Base-by-base conservation (phyloP, 331 rosid genomes). In the Malus hybrid region DNA sequence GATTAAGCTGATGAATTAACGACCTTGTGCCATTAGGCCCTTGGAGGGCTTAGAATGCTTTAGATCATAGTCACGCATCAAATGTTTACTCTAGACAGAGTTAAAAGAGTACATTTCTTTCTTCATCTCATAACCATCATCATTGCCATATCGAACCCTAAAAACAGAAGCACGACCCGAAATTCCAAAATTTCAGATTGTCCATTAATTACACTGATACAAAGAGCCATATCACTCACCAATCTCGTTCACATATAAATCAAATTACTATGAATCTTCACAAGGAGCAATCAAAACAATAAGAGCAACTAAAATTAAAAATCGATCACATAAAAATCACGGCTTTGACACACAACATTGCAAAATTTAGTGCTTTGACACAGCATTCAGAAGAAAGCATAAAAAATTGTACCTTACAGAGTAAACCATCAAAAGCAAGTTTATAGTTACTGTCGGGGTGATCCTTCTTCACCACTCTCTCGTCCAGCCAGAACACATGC, bases 401-500 rank as follows among this genome's bases (percentile, higher is more conserved):
- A 27, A 0, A 73, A 16, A 22, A 20, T 1, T 70, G 70, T 67
- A 93, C 97, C 98, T 91, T 90, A 78, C 87, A 91, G 76, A 93
- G 90, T 75, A 93, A 74, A 1, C 93, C 98, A 86, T 91, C 96
- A 67, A 69, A 74, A 64, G 96, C 98, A 80, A 93, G 98, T 80
- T 91, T 93, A 80, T 89, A 93, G 80, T 91, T 93, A 79, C 98
- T 93, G 65, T 93, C 98, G 52, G 73, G 89, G 19, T 93, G 93
- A 82, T 88, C 85, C 84, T 86, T 91, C 0, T 97, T 93, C 76
- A 91, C 97, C 31, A 93, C 96, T 80, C 97, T 88, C 84, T 93
- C 97, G 71, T 93, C 98, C 60, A 86, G 84, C 98, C 97, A 93
- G 72, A 93, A 91, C 65, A 91, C 88, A 62, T 89, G 97, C 98